Base-by-base conservation (phyloP, 1,284 basidiomycete species). In the Cutaneotrichosporon mucoides region DNA sequence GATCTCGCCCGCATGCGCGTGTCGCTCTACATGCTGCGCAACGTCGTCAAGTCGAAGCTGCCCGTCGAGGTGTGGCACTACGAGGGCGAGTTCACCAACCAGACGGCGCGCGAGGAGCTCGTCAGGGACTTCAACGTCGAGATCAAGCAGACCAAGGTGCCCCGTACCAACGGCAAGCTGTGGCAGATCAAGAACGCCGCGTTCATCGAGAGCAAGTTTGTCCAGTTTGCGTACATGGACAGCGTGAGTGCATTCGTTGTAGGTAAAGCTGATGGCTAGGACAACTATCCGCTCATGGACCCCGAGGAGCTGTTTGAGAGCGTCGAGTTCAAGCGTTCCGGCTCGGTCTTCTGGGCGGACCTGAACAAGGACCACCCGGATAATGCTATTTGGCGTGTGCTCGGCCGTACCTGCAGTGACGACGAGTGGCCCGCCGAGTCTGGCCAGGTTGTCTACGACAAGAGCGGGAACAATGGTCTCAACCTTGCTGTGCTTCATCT, bases 281-380 rank as follows among this genome's bases (percentile, higher is more conserved):
- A 81, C 71, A 80, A 79, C 59, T 70, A 81, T 9, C 79, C 79
- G 1, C 68, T 81, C 12, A 56, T 68, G 4, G 79, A 81, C 57
- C 80, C 80, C 0, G 66, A 64, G 4, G 68, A 70, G 52, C 71
- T 80, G n/a, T 81, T 81, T 59, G 76, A 80, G 41, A 68, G 70
- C 6, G 65, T 74, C 15, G 70, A 78, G 52, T 81, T 79, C 68
- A 62, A 73, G 55, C 68, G 78, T 52, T 73, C 68, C 37, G 71
- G 76, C 6, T 71, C 68, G 49, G 80, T 81, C 10, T 80, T 82
- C 66, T 82, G 80, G 80, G 73, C 79, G 2, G 80, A 81, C 60
- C 69, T 80, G 42, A 78, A 79, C 66, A 80, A 80, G 65, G 81
- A 82, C 66, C 76, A 80, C 57, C 76, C 80, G 35, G 75, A 79